A percentile compares a stretch with the other conserved stretches of the same genome.
These are phyloP conservation scores for Tarenaya hassleriana DNA, from an alignment of 345 rosid species.

Conservation along the genomic window DNA sequence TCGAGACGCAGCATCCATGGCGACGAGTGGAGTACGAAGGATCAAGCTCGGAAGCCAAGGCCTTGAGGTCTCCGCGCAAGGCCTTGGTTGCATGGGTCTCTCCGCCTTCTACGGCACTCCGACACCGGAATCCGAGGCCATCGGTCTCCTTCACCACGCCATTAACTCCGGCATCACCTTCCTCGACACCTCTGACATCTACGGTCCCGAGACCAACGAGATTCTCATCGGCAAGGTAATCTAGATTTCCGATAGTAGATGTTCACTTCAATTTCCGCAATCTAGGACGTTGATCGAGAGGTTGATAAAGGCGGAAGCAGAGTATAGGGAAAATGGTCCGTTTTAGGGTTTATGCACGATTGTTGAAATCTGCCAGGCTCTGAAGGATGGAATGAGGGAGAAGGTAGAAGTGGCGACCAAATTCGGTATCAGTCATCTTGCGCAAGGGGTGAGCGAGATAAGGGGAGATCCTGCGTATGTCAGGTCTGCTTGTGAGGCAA, in stretches of 20 bases:
- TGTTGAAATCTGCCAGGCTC: slow-evolving; percentile 27
- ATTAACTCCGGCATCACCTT: slow-evolving; percentile 35
- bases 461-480: slow-evolving; percentile 54
- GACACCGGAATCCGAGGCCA: slow-evolving; percentile 30
- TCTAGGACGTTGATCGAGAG: too few species aligned
- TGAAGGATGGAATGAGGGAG: slow-evolving; percentile 49
- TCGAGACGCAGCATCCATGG: slow-evolving; percentile 17
- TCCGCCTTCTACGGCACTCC: slow-evolving; percentile 39
- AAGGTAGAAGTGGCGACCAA: slow-evolving; percentile 59
- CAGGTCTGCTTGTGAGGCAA: slow-evolving; percentile 50
- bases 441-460: slow-evolving; percentile 25
- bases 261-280: background rate
- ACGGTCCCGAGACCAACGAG: slow-evolving; percentile 42
- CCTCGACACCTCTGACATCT: slow-evolving; percentile 41
- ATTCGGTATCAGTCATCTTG: slow-evolving; percentile 29
- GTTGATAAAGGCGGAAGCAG: background rate
- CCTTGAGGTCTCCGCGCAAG: slow-evolving; percentile 37
- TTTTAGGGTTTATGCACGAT: background rate
- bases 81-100: slow-evolving; percentile 49
- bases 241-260: background rate
- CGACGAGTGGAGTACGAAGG: slow-evolving; percentile 15
- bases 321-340: background rate
- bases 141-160: slow-evolving; percentile 35
- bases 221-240: slow-evolving; percentile 37
- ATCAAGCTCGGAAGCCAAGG: slow-evolving; percentile 27